Evolutionary conservation across 2,329 filamentous ascomycete genomes (phyloP).

Genomic region (Aspergillus sp.): DNA sequence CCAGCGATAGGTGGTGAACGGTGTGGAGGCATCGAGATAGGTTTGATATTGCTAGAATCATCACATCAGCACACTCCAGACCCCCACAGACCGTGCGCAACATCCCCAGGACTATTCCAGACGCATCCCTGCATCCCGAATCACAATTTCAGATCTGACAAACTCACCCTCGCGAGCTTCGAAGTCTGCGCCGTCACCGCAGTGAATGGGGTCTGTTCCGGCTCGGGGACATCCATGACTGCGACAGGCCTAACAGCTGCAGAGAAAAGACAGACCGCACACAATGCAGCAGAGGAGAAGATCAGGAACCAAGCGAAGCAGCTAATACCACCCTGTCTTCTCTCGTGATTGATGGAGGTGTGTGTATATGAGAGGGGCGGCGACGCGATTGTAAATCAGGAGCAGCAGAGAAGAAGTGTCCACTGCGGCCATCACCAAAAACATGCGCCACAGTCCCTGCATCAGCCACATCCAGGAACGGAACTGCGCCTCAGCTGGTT

Average conservation of each 20-base stretch:
- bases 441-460: not conserved
- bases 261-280: too few relatives aligned
- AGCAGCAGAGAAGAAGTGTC: conserved; percentile 27
- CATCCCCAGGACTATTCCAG: too few relatives aligned
- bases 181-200: conserved; percentile 77
- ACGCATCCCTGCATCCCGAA: too few relatives aligned
- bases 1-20: conserved; percentile 86
- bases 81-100: too few relatives aligned
- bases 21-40: conserved; percentile 87
- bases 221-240: conserved; percentile 75
- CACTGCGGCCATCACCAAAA: conserved; percentile 11
- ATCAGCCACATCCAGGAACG: conserved; percentile 14
- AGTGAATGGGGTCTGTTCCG: conserved; percentile 84
- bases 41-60: conserved; percentile 73
- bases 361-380: not conserved
- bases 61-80: not conserved
- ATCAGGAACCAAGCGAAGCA: too few relatives aligned
- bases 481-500: conserved; percentile 9
- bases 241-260: not conserved
- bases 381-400: not conserved
- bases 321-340: too few relatives aligned
- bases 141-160: too few relatives aligned
- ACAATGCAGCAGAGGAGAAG: too few relatives aligned
- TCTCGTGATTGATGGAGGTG: too few relatives aligned
- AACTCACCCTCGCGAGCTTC: conserved; percentile 35